Evolutionary conservation across 257 asterid genomes (phyloP).

Genomic region (Cordia subcordata): DNA sequence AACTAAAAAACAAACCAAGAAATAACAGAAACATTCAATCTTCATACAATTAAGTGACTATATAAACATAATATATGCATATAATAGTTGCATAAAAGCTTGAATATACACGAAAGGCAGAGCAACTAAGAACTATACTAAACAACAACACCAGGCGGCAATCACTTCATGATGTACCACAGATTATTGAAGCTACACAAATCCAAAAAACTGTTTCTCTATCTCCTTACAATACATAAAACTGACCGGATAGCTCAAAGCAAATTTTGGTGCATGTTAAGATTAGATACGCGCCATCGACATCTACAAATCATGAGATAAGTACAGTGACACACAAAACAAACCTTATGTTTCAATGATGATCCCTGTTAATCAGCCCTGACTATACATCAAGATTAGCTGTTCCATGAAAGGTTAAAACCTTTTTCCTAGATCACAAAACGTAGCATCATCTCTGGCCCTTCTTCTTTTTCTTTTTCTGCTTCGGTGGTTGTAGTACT

Average conservation of each 20-base stretch:
- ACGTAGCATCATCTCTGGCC: slow-evolving; percentile 2
- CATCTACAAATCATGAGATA: background rate
- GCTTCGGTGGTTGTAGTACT: slow-evolving; percentile 10
- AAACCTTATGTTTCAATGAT: background rate
- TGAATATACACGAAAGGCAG: too few species aligned
- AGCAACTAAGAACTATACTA: too few species aligned
- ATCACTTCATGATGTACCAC: too few species aligned
- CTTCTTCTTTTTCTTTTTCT: slow-evolving; percentile 8
- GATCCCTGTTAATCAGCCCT: background rate
- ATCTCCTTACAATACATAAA: background rate
- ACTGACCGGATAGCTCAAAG: background rate
- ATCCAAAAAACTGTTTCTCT: too few species aligned
- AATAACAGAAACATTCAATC: too few species aligned
- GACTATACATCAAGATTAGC: background rate
- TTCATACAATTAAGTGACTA: too few species aligned
- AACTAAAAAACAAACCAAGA: too few species aligned
- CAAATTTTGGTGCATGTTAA: too few species aligned
- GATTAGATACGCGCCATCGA: background rate
- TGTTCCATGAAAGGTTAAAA: background rate
- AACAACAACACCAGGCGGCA: too few species aligned
- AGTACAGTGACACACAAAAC: background rate
- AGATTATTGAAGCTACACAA: too few species aligned
- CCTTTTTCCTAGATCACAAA: background rate
- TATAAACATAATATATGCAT: too few species aligned
- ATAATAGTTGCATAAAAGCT: too few species aligned